These are phyloP conservation scores for Persicaria tinctoria DNA, from an alignment of 148 eudicot species.

Conservation along the genomic window DNA sequence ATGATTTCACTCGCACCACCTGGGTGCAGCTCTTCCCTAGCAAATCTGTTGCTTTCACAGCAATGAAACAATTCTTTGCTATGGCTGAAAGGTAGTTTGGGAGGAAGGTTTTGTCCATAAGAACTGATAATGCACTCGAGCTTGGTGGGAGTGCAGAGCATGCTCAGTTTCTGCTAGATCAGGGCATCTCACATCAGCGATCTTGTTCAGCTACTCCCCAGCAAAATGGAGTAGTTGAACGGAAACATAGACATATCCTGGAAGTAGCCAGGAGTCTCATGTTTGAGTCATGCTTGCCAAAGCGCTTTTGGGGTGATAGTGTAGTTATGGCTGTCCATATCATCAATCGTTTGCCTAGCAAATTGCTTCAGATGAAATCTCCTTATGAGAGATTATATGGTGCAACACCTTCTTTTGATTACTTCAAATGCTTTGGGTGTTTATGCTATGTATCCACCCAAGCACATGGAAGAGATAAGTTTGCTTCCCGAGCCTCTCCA, in stretches of 20 bases:
- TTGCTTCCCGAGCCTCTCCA: neutral
- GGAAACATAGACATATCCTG: neutral
- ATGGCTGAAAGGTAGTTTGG: neutral
- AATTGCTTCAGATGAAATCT: neutral
- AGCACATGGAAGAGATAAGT: neutral
- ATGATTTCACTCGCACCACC: neutral
- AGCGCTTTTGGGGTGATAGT: neutral
- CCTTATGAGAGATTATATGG: neutral
- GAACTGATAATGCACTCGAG: too few species aligned
- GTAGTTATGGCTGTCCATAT: neutral
- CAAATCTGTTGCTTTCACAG: neutral
- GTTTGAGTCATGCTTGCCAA: neutral
- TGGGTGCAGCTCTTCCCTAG: neutral
- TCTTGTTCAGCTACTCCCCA: neutral
- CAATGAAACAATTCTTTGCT: neutral
- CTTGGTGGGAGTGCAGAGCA: too few species aligned
- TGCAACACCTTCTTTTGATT: neutral
- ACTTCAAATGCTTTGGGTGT: neutral
- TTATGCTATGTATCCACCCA: neutral
- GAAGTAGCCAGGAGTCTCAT: neutral
- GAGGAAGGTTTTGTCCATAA: neutral
- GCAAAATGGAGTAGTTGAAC: neutral
- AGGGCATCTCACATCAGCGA: neutral
- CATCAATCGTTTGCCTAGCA: neutral
- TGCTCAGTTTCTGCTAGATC: too few species aligned